These are phyloP conservation scores for Vitis amurensis DNA, from an alignment of 164 flowering plant species.

Conservation along the genomic window DNA sequence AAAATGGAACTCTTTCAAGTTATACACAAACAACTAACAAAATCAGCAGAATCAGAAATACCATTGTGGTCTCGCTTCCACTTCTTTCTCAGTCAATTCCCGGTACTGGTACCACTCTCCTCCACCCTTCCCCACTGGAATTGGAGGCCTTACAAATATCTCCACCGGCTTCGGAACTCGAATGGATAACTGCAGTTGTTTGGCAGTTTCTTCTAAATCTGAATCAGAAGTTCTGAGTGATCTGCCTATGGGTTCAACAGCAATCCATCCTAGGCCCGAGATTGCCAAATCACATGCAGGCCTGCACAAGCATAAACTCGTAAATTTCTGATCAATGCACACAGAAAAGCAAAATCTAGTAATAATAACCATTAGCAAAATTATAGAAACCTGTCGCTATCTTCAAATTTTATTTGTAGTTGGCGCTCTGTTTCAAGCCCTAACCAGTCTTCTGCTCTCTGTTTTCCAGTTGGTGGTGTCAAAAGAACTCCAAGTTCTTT, in stretches of 20 bases:
- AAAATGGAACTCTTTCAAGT: neutral
- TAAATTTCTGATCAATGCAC: too few relatives aligned
- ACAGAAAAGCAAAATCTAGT: too few relatives aligned
- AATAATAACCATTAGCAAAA: too few relatives aligned
- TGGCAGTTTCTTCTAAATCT: neutral
- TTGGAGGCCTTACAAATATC: constrained; percentile 27
- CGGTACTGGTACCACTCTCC: constrained; percentile 57
- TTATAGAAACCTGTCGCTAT: constrained; percentile 31
- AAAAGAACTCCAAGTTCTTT: constrained; percentile 65
- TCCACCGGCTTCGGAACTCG: constrained; percentile 9
- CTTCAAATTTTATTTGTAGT: constrained; percentile 41
- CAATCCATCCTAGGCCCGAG: constrained; percentile 95
- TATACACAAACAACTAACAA: neutral
- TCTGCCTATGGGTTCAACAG: constrained; percentile 49
- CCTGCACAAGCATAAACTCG: constrained; percentile 33
- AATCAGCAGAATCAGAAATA: constrained; percentile 32
- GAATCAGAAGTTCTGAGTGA: constrained; percentile 18
- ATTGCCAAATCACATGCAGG: constrained; percentile 93
- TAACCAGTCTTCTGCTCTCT: constrained; percentile 55
- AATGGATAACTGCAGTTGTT: constrained; percentile 56
- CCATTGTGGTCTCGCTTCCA: constrained; percentile 71
- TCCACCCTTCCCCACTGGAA: constrained; percentile 74
- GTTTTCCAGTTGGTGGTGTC: constrained; percentile 79
- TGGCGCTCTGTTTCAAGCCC: constrained; percentile 57
- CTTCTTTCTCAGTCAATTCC: constrained; percentile 58